These are phyloP conservation scores for Penicillium flavigenum DNA, from an alignment of 495 filamentous ascomycete genomes.

Conservation along the genomic window DNA sequence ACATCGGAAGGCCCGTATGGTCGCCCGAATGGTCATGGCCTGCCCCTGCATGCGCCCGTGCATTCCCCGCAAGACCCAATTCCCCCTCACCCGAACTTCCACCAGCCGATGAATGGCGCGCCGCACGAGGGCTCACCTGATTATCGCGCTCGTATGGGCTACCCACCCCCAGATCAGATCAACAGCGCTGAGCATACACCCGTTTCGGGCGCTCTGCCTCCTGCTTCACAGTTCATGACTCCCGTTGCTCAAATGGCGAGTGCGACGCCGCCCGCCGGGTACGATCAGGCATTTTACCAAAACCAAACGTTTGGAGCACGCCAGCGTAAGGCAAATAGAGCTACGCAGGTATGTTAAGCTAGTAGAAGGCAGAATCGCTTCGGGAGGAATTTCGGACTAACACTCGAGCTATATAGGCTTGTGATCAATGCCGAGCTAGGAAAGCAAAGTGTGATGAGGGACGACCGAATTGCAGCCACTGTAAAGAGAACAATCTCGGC, in stretches of 20 bases:
- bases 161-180: slow-evolving; percentile 30
- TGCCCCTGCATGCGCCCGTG: slow-evolving; percentile 35
- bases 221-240: slow-evolving; percentile 34
- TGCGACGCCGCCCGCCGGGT: slow-evolving; percentile 30
- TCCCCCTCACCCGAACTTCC: slow-evolving; percentile 31
- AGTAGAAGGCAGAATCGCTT: background rate
- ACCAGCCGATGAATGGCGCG: slow-evolving; percentile 37
- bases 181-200: slow-evolving; percentile 31
- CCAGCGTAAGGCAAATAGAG: slow-evolving; percentile 44
- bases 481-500: slow-evolving; percentile 53
- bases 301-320: slow-evolving; percentile 37
- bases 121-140: slow-evolving; percentile 40
- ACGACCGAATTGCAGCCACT: slow-evolving; percentile 57
- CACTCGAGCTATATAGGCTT: slow-evolving; percentile 43
- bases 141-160: slow-evolving; percentile 40
- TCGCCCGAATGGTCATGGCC: slow-evolving; percentile 34
- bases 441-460: slow-evolving; percentile 67
- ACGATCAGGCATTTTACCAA: slow-evolving; percentile 35
- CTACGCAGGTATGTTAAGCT: slow-evolving; percentile 38
- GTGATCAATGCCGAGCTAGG: slow-evolving; percentile 59
- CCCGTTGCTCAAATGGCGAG: slow-evolving; percentile 23
- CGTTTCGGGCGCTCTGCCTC: slow-evolving; percentile 23
- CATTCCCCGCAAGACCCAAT: slow-evolving; percentile 30
- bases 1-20: slow-evolving; percentile 39
- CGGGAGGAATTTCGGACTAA: slow-evolving; percentile 1